Evolutionary conservation across 257 asterid genomes (phyloP).

Genomic region (Cinchona pubescens): DNA sequence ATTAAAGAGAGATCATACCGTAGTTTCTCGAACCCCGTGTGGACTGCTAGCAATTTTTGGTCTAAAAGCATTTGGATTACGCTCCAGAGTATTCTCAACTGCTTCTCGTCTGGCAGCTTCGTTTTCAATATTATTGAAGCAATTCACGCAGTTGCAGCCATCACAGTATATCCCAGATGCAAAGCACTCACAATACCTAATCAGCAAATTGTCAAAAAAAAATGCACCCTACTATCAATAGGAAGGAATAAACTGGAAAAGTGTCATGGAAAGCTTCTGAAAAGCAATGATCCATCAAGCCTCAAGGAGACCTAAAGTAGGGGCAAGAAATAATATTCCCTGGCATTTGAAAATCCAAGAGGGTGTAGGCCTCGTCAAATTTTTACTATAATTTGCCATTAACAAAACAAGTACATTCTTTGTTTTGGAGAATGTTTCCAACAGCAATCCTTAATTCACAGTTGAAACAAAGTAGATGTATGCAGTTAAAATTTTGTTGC

Average conservation of each 20-base stretch:
- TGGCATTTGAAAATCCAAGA: not conserved
- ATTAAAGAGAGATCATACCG: conserved; percentile 51
- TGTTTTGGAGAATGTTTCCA: not conserved
- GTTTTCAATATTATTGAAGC: conserved; percentile 79
- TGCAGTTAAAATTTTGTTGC: not conserved
- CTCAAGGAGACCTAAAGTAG: not conserved
- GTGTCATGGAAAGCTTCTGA: not conserved
- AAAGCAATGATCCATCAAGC: not conserved
- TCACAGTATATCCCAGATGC: conserved; percentile 92
- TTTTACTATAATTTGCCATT: not conserved
- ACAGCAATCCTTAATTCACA: not conserved
- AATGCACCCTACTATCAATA: not conserved
- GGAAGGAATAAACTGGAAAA: conserved; percentile 4
- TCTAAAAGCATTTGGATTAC: conserved; percentile 93
- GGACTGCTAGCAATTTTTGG: conserved; percentile 96
- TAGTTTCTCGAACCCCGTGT: conserved; percentile 70
- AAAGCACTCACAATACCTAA: conserved; percentile 97
- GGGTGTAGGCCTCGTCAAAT: not conserved
- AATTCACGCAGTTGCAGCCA: conserved; percentile 89
- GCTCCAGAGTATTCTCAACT: conserved; percentile 83
- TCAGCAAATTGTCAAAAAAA: conserved; percentile 25
- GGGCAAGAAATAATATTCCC: not conserved
- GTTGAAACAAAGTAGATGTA: not conserved
- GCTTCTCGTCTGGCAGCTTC: conserved; percentile 90
- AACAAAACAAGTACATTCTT: not conserved